Conservation (phyloP, 1,139 yeast genomes). For the Hemisphaericaspora subhashii region DNA sequence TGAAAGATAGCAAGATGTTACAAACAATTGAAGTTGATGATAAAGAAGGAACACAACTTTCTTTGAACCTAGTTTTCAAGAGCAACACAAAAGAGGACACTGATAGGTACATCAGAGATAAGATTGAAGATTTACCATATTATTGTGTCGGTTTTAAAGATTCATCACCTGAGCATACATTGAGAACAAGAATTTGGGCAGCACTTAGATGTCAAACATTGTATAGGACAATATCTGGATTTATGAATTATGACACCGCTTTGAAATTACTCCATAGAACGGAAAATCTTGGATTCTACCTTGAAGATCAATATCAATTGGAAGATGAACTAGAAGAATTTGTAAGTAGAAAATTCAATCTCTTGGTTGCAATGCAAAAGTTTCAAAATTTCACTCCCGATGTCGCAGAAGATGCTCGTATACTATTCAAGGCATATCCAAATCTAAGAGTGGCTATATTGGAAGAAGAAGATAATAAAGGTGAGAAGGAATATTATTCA, state of each 20-base stretch:
- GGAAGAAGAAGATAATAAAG: constrained; percentile 87
- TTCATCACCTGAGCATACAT: constrained; percentile 98
- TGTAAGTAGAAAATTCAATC: constrained; percentile 99
- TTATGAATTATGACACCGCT: constrained; percentile 98
- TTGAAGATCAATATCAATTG: constrained; percentile 94
- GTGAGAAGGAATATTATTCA: constrained; percentile 97
- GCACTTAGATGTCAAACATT: constrained; percentile 96
- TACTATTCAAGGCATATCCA: constrained; percentile 96
- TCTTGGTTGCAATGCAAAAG: constrained; percentile 98
- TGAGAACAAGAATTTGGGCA: constrained; percentile 99
- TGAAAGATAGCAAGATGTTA: constrained; percentile 94
- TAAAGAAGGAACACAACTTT: no score
- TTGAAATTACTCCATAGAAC: constrained; percentile 96
- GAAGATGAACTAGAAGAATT: constrained; percentile 96
- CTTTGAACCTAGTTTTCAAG: no score
- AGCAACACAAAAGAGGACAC: no score
- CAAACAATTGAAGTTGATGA: constrained; percentile 96
- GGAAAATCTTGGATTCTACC: constrained; percentile 98
- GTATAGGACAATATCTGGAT: constrained; percentile 98
- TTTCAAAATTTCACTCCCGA: constrained; percentile 94
- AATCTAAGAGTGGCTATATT: constrained; percentile 97
- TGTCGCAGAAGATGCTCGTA: constrained; percentile 97
- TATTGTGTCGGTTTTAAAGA: constrained; percentile 99
- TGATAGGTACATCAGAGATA: constrained; percentile 63
- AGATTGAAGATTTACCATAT: constrained; percentile 96